Evolutionary conservation across 768 basidiomycete species (phyloP).

Genomic region (Exidia glandulosa): DNA sequence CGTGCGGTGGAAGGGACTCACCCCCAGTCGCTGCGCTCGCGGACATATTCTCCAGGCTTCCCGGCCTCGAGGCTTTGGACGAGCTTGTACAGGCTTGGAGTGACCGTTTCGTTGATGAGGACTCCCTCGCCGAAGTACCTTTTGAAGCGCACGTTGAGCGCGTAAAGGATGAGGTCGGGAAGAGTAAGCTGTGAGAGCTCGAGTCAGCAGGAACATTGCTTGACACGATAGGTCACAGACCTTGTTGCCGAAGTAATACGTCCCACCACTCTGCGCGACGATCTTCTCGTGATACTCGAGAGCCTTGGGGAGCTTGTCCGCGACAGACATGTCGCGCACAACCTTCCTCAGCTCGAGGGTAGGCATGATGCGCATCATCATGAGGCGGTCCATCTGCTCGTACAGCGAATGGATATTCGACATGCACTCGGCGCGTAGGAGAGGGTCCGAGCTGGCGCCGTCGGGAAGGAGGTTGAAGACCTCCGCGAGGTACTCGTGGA

Average conservation of each 20-base stretch:
- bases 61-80: neutral
- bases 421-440: neutral
- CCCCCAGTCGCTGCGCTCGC: neutral
- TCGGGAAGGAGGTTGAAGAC: neutral
- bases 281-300: neutral
- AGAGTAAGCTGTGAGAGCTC: neutral
- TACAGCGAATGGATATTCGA: neutral
- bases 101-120: neutral
- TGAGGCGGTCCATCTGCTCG: neutral
- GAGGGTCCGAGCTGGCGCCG: neutral
- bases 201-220: neutral
- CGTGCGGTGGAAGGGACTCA: neutral
- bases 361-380: neutral
- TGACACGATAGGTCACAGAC: neutral
- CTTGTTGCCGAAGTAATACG: neutral
- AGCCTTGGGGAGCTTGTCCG: neutral
- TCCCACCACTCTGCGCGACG: neutral
- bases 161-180: neutral
- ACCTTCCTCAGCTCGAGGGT: neutral
- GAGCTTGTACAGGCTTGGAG: neutral
- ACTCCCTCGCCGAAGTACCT: neutral
- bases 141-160: neutral
- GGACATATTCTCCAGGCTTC: neutral
- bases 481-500: neutral
- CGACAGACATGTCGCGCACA: neutral